phyloP scores from a whole-genome alignment of 495 filamentous ascomycete genomes.

The Chlorociboria aeruginascens region DNA sequence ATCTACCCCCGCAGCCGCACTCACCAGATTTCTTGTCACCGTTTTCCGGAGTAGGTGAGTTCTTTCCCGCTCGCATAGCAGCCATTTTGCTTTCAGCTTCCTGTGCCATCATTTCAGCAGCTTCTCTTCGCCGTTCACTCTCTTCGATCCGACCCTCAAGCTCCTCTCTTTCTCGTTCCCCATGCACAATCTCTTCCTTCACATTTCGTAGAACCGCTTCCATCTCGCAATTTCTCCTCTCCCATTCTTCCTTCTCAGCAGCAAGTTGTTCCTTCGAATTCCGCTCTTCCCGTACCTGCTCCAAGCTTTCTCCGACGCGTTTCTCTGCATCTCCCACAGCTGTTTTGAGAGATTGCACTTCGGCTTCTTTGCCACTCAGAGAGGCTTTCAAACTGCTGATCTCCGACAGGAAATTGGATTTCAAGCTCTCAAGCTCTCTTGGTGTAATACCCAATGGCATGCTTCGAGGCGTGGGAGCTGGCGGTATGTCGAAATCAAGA shows the following conservation, averaged over 20 bases:
- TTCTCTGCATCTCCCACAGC: slow-evolving; percentile 83
- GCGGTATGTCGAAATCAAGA: slow-evolving; percentile 88
- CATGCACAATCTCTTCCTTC: slow-evolving; percentile 66
- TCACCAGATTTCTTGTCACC: slow-evolving; percentile 17
- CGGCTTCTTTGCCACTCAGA: slow-evolving; percentile 81
- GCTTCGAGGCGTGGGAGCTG: slow-evolving; percentile 78
- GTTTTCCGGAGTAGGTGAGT: not conserved
- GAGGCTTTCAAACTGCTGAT: slow-evolving; percentile 83
- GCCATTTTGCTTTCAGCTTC: slow-evolving; percentile 66
- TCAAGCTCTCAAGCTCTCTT: slow-evolving; percentile 82
- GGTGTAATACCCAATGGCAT: slow-evolving; percentile 81
- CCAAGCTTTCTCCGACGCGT: slow-evolving; percentile 75
- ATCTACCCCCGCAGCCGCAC: slow-evolving; percentile 22
- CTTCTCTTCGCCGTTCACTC: slow-evolving; percentile 55
- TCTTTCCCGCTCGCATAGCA: slow-evolving; percentile 43
- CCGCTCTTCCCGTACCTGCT: slow-evolving; percentile 64
- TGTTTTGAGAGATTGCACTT: slow-evolving; percentile 70
- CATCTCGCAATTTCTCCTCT: slow-evolving; percentile 73
- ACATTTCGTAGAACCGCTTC: slow-evolving; percentile 65
- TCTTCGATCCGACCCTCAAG: slow-evolving; percentile 61
- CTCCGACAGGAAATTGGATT: slow-evolving; percentile 78
- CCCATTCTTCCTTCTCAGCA: slow-evolving; percentile 73
- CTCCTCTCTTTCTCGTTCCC: slow-evolving; percentile 65
- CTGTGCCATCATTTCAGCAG: slow-evolving; percentile 48
- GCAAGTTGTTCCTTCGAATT: slow-evolving; percentile 54